A percentile compares a stretch with the other conserved stretches of the same genome.
phyloP scores from a whole-genome alignment of 2,329 filamentous ascomycete genomes.

The Ophioceras dolichostomum region DNA sequence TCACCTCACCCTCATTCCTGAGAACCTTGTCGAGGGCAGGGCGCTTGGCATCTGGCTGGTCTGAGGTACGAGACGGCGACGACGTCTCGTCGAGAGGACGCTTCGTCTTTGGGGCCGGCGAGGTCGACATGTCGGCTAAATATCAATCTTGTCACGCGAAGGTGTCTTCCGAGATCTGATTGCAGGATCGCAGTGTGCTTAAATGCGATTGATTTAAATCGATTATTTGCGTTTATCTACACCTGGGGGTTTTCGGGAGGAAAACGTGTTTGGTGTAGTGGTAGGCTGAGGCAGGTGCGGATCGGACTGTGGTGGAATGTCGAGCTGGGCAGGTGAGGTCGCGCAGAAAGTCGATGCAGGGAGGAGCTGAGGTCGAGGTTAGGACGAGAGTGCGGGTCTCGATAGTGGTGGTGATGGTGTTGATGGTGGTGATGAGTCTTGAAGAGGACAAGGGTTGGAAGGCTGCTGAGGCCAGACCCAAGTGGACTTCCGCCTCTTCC shows the following conservation, averaged over 20 bases:
- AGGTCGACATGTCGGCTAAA: conserved; percentile 56
- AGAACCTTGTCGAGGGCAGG: conserved; percentile 88
- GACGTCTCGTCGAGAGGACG: conserved; percentile 95
- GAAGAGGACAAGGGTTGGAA: no score
- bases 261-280: conserved; percentile 87
- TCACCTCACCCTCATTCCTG: conserved; percentile 52
- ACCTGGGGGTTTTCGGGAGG: conserved; percentile 74
- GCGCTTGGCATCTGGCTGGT: conserved; percentile 94
- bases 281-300: conserved; percentile 13
- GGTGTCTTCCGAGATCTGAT: conserved; percentile 15
- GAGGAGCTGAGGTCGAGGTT: no score
- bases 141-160: conserved; percentile 8
- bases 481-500: no score
- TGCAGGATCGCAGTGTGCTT: no score
- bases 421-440: neutral
- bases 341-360: conserved; percentile 14
- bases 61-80: conserved; percentile 79
- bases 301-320: conserved; percentile 6
- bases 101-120: conserved; percentile 58
- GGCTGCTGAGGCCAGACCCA: no score
- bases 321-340: conserved; percentile 14
- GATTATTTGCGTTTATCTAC: conserved; percentile 53
- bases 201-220: conserved; percentile 25
- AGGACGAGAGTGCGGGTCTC: conserved; percentile 2
- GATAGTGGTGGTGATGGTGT: neutral